Percentiles rank a stretch among this genome's conserved stretches.
phyloP scores from a whole-genome alignment of 208 protist species.

The Naegleria lovaniensis region DNA sequence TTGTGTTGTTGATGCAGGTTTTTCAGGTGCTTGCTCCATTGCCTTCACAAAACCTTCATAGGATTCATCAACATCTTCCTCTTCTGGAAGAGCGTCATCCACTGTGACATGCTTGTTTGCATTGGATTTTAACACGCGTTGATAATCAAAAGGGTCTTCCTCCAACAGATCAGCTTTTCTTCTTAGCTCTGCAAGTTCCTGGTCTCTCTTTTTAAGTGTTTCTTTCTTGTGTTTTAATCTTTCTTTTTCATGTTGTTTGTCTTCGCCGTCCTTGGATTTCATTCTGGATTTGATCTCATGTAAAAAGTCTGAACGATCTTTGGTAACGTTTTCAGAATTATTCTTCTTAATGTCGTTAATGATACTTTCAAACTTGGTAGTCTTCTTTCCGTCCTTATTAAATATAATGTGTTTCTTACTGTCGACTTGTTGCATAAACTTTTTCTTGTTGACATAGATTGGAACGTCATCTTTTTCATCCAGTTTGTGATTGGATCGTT shows the following conservation, averaged over 20 bases:
- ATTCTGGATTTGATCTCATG: neutral
- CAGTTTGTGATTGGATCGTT: neutral
- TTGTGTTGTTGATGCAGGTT: neutral
- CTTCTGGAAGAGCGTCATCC: neutral
- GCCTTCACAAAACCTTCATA: neutral
- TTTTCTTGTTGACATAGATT: neutral
- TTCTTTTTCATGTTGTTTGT: neutral
- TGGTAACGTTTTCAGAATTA: neutral
- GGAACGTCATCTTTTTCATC: neutral
- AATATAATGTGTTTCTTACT: slow-evolving; percentile 5
- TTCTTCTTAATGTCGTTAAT: neutral
- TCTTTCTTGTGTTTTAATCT: neutral
- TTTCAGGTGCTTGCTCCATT: neutral
- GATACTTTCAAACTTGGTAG: neutral
- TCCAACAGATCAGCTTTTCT: neutral
- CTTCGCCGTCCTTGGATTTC: neutral
- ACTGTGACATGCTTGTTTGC: neutral
- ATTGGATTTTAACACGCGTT: neutral
- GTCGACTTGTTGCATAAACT: neutral
- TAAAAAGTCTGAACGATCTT: neutral
- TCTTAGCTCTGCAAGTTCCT: neutral
- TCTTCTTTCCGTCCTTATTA: neutral
- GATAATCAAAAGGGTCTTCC: neutral
- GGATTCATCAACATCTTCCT: slow-evolving; percentile 9
- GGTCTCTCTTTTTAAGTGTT: neutral